Conservation (phyloP, 176 grass and related monocot species). For the Paspalum notatum region DNA sequence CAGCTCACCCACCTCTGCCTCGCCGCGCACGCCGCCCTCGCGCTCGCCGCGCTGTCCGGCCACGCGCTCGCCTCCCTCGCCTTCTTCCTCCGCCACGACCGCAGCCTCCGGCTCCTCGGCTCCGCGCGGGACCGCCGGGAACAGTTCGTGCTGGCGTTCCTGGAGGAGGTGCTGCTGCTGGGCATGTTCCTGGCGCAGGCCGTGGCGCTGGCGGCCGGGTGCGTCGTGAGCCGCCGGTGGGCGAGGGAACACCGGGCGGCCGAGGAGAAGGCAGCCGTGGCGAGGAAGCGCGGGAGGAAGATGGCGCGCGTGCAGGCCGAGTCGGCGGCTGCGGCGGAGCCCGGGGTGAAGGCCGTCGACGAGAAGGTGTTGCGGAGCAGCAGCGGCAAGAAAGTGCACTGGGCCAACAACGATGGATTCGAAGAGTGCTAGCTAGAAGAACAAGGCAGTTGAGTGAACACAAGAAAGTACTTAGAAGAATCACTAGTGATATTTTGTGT, state of each 20-base stretch:
- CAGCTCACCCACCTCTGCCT: slow-evolving; percentile 62
- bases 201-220: slow-evolving; percentile 42
- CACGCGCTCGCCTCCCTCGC: slow-evolving; percentile 52
- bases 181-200: slow-evolving; percentile 64
- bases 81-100: slow-evolving; percentile 55
- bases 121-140: slow-evolving; percentile 63
- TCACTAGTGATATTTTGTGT: not conserved
- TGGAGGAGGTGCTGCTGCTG: slow-evolving; percentile 60
- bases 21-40: slow-evolving; percentile 45
- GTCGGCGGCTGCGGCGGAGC: slow-evolving; percentile 47
- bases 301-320: slow-evolving; percentile 60
- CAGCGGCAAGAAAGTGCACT: slow-evolving; percentile 41
- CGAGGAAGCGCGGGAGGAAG: slow-evolving; percentile 57
- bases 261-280: slow-evolving; percentile 53
- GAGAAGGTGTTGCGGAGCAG: slow-evolving; percentile 49
- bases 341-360: slow-evolving; percentile 46
- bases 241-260: slow-evolving; percentile 50
- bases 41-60: slow-evolving; percentile 50
- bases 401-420: slow-evolving; percentile 41
- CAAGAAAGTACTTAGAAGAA: not conserved
- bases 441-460: no score
- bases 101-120: slow-evolving; percentile 49
- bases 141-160: slow-evolving; percentile 52
- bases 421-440: slow-evolving; percentile 46
- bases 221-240: slow-evolving; percentile 50